These are phyloP conservation scores for Coffea eugenioides DNA, from an alignment of 257 asterid species.

Conservation along the genomic window DNA sequence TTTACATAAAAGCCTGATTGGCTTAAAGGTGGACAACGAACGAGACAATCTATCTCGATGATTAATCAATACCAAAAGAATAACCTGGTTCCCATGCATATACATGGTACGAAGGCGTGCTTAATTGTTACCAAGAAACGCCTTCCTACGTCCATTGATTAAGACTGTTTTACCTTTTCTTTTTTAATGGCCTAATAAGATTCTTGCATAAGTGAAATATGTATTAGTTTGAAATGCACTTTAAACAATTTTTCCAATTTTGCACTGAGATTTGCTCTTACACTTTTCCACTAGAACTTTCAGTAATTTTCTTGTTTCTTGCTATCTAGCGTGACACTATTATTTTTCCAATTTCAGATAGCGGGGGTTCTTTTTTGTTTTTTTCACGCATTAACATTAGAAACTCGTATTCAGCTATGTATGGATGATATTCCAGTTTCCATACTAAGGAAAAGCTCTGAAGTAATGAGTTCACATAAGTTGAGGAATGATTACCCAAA, in stretches of 20 bases:
- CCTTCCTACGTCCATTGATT: neutral
- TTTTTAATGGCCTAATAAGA: neutral
- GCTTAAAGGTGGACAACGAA: neutral
- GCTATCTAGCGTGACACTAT: conserved; percentile 6
- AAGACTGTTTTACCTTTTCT: neutral
- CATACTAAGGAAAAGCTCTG: conserved; percentile 8
- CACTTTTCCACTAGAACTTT: conserved; percentile 7
- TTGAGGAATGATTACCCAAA: neutral
- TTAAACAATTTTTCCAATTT: neutral
- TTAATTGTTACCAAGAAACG: neutral
- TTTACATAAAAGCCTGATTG: neutral
- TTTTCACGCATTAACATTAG: neutral
- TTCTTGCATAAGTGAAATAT: neutral
- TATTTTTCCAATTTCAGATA: neutral
- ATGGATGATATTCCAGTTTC: conserved; percentile 16
- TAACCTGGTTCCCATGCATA: neutral
- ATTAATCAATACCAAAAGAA: neutral
- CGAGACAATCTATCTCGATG: neutral
- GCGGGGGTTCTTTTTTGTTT: conserved; percentile 9
- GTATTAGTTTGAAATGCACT: neutral
- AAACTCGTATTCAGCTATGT: neutral
- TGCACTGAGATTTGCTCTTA: conserved; percentile 4
- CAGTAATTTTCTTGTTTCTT: conserved; percentile 4
- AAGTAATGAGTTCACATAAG: conserved; percentile 16
- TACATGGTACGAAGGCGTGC: neutral